Evolutionary conservation across 371 early-diverging fungal species (phyloP).

Genomic region (Saksenaea vasiformis): DNA sequence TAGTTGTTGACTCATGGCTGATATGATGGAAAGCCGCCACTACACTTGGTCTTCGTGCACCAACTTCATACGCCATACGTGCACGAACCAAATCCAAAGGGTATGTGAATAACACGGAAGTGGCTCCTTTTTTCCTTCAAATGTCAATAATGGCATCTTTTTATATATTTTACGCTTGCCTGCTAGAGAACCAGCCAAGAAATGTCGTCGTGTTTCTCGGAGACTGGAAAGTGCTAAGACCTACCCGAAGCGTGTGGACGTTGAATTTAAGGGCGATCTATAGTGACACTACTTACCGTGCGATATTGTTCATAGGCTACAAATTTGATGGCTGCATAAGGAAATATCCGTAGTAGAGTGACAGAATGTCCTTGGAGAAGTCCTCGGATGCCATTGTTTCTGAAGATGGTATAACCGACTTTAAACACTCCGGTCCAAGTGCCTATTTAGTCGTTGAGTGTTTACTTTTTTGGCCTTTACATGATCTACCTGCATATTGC

Average conservation of each 20-base stretch:
- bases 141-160: conserved; percentile 5
- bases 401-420: conserved; percentile 73
- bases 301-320: conserved; percentile 86
- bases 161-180: conserved; percentile 38
- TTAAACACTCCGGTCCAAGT: conserved; percentile 73
- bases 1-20: conserved; percentile 37
- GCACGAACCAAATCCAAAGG: conserved; percentile 90
- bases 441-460: conserved; percentile 49
- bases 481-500: conserved; percentile 68
- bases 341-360: conserved; percentile 87
- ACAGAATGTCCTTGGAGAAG: conserved; percentile 92
- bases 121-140: conserved; percentile 56
- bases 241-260: neutral
- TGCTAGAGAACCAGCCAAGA: conserved; percentile 75
- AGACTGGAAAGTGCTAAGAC: neutral
- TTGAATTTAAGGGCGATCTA: neutral
- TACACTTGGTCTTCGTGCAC: conserved; percentile 18
- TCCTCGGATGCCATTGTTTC: conserved; percentile 68
- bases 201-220: conserved; percentile 34
- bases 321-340: conserved; percentile 93
- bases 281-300: conserved; percentile 28
- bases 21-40: conserved; percentile 33
- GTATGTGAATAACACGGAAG: conserved; percentile 84
- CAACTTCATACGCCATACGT: conserved; percentile 84
- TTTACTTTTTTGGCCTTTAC: neutral